Percentiles rank a stretch among this genome's conserved stretches.
These are phyloP conservation scores for Alternaria rosae DNA, from an alignment of 2,329 filamentous ascomycete genomes.

Conservation along the genomic window DNA sequence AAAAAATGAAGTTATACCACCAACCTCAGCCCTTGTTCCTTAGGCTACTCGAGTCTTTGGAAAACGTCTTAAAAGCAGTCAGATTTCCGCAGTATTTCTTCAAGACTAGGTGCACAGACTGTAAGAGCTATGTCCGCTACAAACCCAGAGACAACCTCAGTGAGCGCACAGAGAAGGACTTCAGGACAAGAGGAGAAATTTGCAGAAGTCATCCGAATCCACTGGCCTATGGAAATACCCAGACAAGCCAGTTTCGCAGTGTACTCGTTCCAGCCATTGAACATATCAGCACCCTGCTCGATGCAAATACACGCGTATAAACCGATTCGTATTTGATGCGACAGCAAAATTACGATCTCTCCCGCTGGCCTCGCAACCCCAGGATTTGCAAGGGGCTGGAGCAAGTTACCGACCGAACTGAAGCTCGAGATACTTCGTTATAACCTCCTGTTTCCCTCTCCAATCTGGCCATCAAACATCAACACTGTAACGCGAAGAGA, in stretches of 20 bases:
- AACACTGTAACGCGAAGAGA: neutral
- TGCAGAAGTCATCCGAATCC: neutral
- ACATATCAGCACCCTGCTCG: neutral
- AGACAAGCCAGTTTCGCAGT: neutral
- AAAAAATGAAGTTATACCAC: neutral
- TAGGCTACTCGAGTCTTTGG: neutral
- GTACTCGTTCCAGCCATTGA: neutral
- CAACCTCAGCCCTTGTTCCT: neutral
- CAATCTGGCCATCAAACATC: constrained; percentile 2
- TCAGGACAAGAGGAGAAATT: neutral
- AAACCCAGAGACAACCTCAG: neutral
- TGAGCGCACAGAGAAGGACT: neutral
- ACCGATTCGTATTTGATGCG: neutral
- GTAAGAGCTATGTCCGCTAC: neutral
- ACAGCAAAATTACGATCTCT: neutral
- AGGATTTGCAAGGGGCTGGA: neutral
- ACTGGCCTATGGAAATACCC: neutral
- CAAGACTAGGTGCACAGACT: neutral
- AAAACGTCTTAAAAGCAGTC: neutral
- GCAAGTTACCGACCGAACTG: neutral
- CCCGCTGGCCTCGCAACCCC: neutral
- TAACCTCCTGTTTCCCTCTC: neutral
- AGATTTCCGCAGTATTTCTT: neutral
- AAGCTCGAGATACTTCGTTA: neutral
- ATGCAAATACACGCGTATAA: neutral